phyloP scores from a whole-genome alignment of 2,329 filamentous ascomycete genomes.

The Claviceps fusiformis region DNA sequence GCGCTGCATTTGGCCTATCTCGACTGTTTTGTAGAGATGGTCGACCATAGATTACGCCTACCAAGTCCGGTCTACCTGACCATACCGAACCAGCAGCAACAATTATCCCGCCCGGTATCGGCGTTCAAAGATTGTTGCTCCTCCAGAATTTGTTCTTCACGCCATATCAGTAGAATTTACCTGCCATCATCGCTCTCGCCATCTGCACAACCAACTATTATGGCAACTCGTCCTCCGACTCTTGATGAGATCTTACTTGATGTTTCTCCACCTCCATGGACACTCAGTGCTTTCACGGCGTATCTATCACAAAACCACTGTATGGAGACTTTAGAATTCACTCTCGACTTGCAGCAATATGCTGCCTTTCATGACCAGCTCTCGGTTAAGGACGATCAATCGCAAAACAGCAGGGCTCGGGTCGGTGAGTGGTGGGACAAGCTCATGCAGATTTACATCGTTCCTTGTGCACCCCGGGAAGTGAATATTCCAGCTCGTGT shows the following conservation, averaged over 20 bases:
- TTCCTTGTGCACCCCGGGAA: conserved; percentile 70
- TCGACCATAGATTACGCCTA: conserved; percentile 29
- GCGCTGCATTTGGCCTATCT: background rate
- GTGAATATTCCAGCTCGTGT: conserved; percentile 83
- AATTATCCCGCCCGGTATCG: conserved; percentile 30
- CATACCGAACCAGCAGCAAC: conserved; percentile 25
- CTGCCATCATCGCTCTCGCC: conserved; percentile 16
- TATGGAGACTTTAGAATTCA: conserved; percentile 91
- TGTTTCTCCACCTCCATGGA: conserved; percentile 75
- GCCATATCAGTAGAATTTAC: conserved; percentile 35
- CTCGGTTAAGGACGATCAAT: conserved; percentile 23
- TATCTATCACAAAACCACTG: conserved; percentile 96
- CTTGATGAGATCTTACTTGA: conserved; percentile 82
- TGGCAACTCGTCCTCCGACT: conserved; percentile 41
- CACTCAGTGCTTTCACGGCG: conserved; percentile 84
- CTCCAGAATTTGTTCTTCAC: conserved; percentile 26
- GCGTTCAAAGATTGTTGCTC: conserved; percentile 33
- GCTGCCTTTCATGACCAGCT: conserved; percentile 41
- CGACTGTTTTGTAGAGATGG: conserved; percentile 3
- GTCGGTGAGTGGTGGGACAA: conserved; percentile 75
- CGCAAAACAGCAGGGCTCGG: conserved; percentile 41
- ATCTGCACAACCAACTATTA: conserved; percentile 19
- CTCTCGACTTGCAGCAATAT: conserved; percentile 84
- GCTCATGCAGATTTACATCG: conserved; percentile 79
- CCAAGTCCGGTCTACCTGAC: conserved; percentile 30